phyloP scores from a whole-genome alignment of 2,329 filamentous ascomycete species.

The Cladosporium cucumerinum region DNA sequence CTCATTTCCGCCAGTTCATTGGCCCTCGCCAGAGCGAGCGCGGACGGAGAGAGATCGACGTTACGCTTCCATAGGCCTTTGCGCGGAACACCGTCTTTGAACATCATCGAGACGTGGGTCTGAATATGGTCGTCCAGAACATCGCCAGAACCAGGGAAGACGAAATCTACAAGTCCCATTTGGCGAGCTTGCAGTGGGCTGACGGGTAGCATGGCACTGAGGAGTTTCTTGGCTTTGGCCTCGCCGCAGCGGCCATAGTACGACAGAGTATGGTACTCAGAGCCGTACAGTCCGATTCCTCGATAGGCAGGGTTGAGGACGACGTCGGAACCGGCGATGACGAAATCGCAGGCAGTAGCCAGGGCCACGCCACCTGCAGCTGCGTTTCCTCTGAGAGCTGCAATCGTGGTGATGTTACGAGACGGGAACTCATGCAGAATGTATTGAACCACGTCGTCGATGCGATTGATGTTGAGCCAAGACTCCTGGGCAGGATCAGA shows the following conservation, averaged over 20 bases:
- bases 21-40: slow-evolving; percentile 36
- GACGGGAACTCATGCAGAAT: slow-evolving; percentile 39
- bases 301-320: slow-evolving; percentile 45
- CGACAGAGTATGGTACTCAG: slow-evolving; percentile 43
- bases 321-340: slow-evolving; percentile 39
- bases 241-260: slow-evolving; percentile 40
- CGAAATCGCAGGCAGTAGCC: slow-evolving; percentile 38
- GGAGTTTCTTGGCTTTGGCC: slow-evolving; percentile 30
- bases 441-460: slow-evolving; percentile 42
- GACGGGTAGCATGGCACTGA: slow-evolving; percentile 40
- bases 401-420: slow-evolving; percentile 38
- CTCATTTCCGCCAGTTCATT: slow-evolving; percentile 42
- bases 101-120: slow-evolving; percentile 35
- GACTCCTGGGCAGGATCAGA: slow-evolving; percentile 39
- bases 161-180: slow-evolving; percentile 41
- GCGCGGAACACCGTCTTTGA: slow-evolving; percentile 26
- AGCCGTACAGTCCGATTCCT: slow-evolving; percentile 37
- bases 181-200: slow-evolving; percentile 38
- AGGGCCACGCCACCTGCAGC: slow-evolving; percentile 45
- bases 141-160: slow-evolving; percentile 35
- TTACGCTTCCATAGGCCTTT: slow-evolving; percentile 37
- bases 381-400: slow-evolving; percentile 42
- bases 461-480: slow-evolving; percentile 46
- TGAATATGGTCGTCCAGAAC: slow-evolving; percentile 38
- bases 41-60: slow-evolving; percentile 33